Conservation (phyloP, 2,329 filamentous ascomycete species). For the Grosmannia huntii region DNA sequence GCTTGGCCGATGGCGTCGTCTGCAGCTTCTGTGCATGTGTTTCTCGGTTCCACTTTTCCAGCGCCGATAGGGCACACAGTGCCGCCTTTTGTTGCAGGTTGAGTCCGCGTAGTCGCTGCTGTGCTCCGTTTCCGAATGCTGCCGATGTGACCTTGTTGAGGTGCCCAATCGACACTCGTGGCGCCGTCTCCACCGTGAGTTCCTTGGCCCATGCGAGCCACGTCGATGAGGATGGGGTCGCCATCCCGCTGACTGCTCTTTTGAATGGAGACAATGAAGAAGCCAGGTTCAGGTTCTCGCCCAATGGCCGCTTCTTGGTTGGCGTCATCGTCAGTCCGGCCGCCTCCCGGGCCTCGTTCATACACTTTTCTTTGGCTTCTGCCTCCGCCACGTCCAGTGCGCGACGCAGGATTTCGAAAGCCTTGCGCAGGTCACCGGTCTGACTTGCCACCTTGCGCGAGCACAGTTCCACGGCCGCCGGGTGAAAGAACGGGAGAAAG, state of each 20-base stretch:
- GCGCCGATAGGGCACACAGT: conserved; percentile 72
- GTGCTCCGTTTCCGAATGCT: conserved; percentile 80
- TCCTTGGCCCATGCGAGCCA: conserved; percentile 38
- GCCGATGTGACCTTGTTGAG: conserved; percentile 83
- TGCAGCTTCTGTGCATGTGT: conserved; percentile 23
- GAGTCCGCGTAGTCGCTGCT: conserved; percentile 70
- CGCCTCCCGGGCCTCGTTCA: conserved; percentile 34
- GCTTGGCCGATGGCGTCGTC: conserved; percentile 2
- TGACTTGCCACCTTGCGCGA: conserved; percentile 90
- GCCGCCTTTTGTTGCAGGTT: conserved; percentile 96
- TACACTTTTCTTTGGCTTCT: conserved; percentile 65
- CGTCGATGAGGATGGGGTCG: conserved; percentile 20
- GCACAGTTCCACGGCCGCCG: conserved; percentile 84
- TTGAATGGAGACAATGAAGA: conserved; percentile 19
- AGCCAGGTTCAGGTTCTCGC: conserved; percentile 69
- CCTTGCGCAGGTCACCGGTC: conserved; percentile 86
- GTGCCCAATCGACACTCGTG: conserved; percentile 78
- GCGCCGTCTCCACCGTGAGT: conserved; percentile 66
- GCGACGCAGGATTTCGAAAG: conserved; percentile 84
- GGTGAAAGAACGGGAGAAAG: conserved; percentile 80
- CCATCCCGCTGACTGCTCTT: conserved; percentile 5
- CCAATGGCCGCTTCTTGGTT: conserved; percentile 54
- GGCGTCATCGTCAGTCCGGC: conserved; percentile 2
- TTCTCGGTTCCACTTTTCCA: conserved; percentile 61
- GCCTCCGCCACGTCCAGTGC: conserved; percentile 81